Percentiles rank a stretch among this genome's conserved stretches.
Evolutionary conservation across 1,284 basidiomycete genomes (phyloP).

Genomic region (Austroboletus olivaceoglutinosus): DNA sequence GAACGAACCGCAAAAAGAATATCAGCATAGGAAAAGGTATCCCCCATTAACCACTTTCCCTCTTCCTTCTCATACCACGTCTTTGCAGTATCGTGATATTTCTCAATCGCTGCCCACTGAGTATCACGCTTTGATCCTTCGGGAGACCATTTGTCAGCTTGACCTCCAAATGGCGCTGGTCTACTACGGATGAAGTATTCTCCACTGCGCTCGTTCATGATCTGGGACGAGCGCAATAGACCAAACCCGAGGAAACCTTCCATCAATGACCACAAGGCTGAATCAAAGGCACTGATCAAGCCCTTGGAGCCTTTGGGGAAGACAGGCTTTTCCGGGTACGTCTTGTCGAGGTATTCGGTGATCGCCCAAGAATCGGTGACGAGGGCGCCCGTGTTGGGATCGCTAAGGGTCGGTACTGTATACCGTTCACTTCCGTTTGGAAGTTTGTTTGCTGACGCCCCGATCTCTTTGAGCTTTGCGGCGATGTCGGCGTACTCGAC

Average conservation of each 20-base stretch:
- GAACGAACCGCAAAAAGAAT: constrained; percentile 17
- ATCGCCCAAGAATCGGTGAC: constrained; percentile 40
- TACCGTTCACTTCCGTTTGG: constrained; percentile 14
- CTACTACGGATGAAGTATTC: constrained; percentile 13
- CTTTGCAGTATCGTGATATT: constrained; percentile 8
- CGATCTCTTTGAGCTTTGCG: constrained; percentile 26
- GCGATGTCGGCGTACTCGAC: constrained; percentile 33
- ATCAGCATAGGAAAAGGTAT: constrained; percentile 32
- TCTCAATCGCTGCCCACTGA: constrained; percentile 21
- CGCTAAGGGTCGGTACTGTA: constrained; percentile 36
- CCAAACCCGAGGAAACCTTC: constrained; percentile 5
- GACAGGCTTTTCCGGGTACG: constrained; percentile 41
- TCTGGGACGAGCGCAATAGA: constrained; percentile 12
- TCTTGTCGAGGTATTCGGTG: constrained; percentile 44
- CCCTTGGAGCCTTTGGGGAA: constrained; percentile 35
- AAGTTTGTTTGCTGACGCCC: constrained; percentile 21
- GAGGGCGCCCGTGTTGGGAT: constrained; percentile 32
- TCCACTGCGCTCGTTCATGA: constrained; percentile 24
- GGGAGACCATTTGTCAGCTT: constrained; percentile 21
- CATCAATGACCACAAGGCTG: constrained; percentile 7
- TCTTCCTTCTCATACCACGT: constrained; percentile 16
- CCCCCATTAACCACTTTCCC: constrained; percentile 28
- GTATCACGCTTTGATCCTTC: constrained; percentile 24
- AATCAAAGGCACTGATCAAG: constrained; percentile 33
- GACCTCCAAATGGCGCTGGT: not conserved